Conservation (phyloP, 768 basidiomycete genomes). For the Paxillus ammoniavirescens region DNA sequence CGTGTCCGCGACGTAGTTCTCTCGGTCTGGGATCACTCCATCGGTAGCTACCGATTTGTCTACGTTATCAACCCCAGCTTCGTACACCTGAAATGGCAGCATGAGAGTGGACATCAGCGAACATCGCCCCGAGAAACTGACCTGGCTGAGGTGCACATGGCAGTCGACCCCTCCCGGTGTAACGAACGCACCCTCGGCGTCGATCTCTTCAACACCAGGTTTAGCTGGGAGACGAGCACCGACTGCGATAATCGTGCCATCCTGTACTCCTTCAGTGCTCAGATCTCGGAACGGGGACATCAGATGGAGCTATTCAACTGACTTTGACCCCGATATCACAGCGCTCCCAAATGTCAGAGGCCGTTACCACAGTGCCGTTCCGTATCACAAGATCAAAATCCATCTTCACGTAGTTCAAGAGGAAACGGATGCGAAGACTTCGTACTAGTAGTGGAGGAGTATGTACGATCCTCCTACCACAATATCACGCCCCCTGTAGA, state of each 20-base stretch:
- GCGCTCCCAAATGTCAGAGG: slow-evolving; percentile 10
- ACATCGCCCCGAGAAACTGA: neutral
- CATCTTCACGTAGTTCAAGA: neutral
- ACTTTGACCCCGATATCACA: slow-evolving; percentile 31
- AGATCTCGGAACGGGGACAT: neutral
- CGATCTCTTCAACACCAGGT: slow-evolving; percentile 28
- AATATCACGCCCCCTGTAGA: too few species aligned
- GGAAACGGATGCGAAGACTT: neutral
- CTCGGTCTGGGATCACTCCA: slow-evolving; percentile 3
- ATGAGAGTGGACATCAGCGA: neutral
- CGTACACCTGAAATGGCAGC: neutral
- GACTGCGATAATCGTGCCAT: slow-evolving; percentile 30
- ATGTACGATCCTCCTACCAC: too few species aligned
- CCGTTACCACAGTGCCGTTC: slow-evolving; percentile 14
- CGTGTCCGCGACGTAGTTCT: slow-evolving; percentile 25
- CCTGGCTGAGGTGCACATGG: slow-evolving; percentile 36
- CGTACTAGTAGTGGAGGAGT: too few species aligned
- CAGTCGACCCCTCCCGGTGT: slow-evolving; percentile 37
- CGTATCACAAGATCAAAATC: slow-evolving; percentile 12
- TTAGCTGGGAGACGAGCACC: slow-evolving; percentile 10
- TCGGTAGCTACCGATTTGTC: slow-evolving; percentile 2
- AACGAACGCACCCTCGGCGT: slow-evolving; percentile 34
- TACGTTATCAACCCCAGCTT: slow-evolving; percentile 1
- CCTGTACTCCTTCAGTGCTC: slow-evolving; percentile 1
- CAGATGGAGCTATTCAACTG: neutral